A percentile compares a stretch with the other conserved stretches of the same genome.
phyloP scores from a whole-genome alignment of 2,329 filamentous ascomycete species.

The Blumeria graminis region DNA sequence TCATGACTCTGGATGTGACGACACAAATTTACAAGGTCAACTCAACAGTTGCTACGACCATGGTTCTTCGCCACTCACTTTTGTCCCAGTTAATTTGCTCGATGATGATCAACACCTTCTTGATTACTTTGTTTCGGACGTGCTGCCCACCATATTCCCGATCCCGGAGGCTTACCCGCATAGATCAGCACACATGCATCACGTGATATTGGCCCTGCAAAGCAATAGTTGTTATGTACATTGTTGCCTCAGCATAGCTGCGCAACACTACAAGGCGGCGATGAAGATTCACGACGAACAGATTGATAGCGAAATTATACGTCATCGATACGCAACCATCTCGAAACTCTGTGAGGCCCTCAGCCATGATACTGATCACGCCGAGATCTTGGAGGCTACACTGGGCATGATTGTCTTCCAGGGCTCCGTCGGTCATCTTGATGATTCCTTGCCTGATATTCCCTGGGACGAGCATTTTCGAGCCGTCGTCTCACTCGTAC shows the following conservation, averaged over 20 bases:
- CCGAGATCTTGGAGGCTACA: conserved; percentile 75
- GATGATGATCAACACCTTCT: conserved; percentile 70
- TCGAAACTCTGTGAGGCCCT: conserved; percentile 65
- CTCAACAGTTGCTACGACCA: conserved; percentile 36
- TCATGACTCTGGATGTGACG: conserved; percentile 36
- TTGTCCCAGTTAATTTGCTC: conserved; percentile 53
- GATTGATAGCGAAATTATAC: conserved; percentile 75
- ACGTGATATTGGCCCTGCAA: conserved; percentile 70
- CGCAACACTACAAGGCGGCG: conserved; percentile 72
- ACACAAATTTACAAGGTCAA: conserved; percentile 49
- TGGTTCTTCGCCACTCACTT: conserved; percentile 25
- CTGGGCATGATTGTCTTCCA: conserved; percentile 94
- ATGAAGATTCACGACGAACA: conserved; percentile 41
- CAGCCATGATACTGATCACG: conserved; percentile 55
- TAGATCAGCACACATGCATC: conserved; percentile 53
- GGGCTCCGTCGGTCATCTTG: conserved; percentile 65
- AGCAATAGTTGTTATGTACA: conserved; percentile 85
- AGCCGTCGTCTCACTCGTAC: conserved; percentile 62
- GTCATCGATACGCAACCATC: conserved; percentile 74
- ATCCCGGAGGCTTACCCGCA: conserved; percentile 78
- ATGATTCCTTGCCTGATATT: conserved; percentile 72
- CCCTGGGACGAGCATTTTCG: conserved; percentile 96
- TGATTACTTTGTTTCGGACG: conserved; percentile 74
- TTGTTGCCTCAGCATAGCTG: conserved; percentile 82
- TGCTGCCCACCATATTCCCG: conserved; percentile 75